Base-by-base conservation (phyloP, 257 asterid genomes). In the Nicotiana benthamiana region DNA sequence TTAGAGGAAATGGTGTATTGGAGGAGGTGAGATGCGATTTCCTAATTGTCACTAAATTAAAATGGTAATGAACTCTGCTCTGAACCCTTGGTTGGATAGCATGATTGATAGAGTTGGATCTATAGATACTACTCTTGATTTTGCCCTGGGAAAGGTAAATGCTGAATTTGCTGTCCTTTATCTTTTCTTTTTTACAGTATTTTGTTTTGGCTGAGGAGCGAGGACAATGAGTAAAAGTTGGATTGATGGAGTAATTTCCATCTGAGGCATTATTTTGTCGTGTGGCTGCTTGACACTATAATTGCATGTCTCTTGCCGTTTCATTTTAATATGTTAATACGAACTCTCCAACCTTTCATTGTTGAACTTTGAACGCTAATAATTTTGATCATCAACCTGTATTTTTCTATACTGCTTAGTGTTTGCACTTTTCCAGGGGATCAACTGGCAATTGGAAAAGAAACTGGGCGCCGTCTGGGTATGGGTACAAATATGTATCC, bases 401-500 rank as follows among this genome's bases (percentile, higher is more conserved):
- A 74, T 74, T 48, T 74, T 74, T 22, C 16, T 48, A 24, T 48
- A 26, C 24, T 48, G 24, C 60, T 74, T 67, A 24, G 40, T 24
- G 17, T 8, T 74, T 74, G 79, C 7, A 24, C 43, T 48, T 48
- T 61, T 80, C 68, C 89, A 95, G 99, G 99, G 75, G 99, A 95
- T 88, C 99, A 93, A 81, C 94, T 95, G 9, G 99, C 99, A 11
- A 95, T 95, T 63, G 99, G 94, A 81, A 95, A 95, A 84, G 99
- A 95, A 90, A 93, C 99, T 24, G 99, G 99, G 24, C 89, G 99
- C 22, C 90, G 99, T 60, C 82, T 95, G 85, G 99, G 99, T 79
- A 95, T 95, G 99, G 99, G 99, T 80, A 95, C 99, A 26, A 95
- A 95, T 89, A 95, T 95, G 99, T 93, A 95, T 79, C 99, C 99